Evolutionary conservation across 2,329 filamentous ascomycete genomes (phyloP).

Genomic region (Fusarium musae): DNA sequence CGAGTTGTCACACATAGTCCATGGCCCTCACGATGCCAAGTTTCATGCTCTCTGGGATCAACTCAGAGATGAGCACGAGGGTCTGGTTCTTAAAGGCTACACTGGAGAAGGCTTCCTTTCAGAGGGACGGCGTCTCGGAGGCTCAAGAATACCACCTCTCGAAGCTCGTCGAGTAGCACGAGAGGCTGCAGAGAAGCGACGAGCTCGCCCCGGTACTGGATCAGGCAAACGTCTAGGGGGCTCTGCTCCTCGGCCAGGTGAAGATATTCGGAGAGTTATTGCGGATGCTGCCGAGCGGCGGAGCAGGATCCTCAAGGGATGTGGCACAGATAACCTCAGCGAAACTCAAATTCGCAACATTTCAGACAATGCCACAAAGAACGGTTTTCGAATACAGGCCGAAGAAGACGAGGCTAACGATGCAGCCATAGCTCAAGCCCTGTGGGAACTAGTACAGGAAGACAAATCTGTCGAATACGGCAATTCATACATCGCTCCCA

Average conservation of each 20-base stretch:
- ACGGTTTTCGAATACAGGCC: constrained; percentile 83
- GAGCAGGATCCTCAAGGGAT: constrained; percentile 75
- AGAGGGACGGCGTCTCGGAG: constrained; percentile 78
- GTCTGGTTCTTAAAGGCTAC: constrained; percentile 82
- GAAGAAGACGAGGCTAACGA: constrained; percentile 93
- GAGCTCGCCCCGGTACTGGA: constrained; percentile 67
- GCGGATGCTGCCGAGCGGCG: constrained; percentile 77
- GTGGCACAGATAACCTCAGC: constrained; percentile 76
- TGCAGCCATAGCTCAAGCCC: constrained; percentile 82
- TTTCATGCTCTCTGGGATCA: constrained; percentile 93
- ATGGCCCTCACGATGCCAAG: constrained; percentile 82
- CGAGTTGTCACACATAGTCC: constrained; percentile 88
- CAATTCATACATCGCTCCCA: constrained; percentile 61
- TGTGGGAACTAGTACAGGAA: constrained; percentile 88
- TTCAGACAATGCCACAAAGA: constrained; percentile 70
- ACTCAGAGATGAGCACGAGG: constrained; percentile 85
- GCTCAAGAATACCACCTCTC: constrained; percentile 69
- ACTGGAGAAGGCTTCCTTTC: constrained; percentile 90
- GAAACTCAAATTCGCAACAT: constrained; percentile 74
- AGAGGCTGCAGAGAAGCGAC: constrained; percentile 77
- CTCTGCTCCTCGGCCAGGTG: constrained; percentile 59
- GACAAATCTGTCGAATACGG: constrained; percentile 71
- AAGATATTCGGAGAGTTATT: constrained; percentile 78
- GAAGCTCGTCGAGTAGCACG: constrained; percentile 82
- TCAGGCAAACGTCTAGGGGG: constrained; percentile 81